Base-by-base conservation (phyloP, 192 early-diverging fungal genomes). In the Linderina pennispora region DNA sequence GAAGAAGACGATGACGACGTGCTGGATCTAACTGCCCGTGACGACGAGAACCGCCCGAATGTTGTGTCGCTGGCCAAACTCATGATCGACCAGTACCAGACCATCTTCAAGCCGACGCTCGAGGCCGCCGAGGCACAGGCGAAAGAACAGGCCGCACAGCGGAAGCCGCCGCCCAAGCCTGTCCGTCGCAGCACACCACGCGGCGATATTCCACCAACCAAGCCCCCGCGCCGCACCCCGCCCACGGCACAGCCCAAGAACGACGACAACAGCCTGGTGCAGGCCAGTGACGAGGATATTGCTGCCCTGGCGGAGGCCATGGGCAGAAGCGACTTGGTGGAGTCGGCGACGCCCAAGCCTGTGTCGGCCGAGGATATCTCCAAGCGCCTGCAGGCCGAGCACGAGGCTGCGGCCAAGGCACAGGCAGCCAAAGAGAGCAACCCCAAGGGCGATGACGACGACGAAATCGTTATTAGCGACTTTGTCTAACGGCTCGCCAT, bases 71-170 rank as follows among this genome's bases (percentile, higher is more conserved):
- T 73, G 34, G 54, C 47, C 25, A 62, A 50, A 45, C 32, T 73
- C 34, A 65, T 73, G 69, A 55, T 73, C 23, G 69, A 73, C 39
- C 62, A 65, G 45, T 73, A 73, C 55, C 56, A 73, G 54, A 31
- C 32, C 3, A 56, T 73, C 4, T 73, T 73, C 38, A 60, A 65
- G 39, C 62, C 61, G 1, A 73, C 62, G 21, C 58, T 73, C 15
- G 69, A 73, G 49, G 69, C 57, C 0, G 69, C 57, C 24, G 69
- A 73, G 43, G 50, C 57, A 3, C 42, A 55, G 44, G 46, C 69
- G 21, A 65, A 34, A 38, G 48, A 51, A 34, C 66, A 63, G 34
- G 51, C 31, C 0, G 52, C 68, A 9, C 54, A 39, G 3, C 55
- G 40, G 34, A 71, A 71, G 49, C 68, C 68, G 7, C 61, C 68